Evolutionary conservation across 257 asterid genomes (phyloP).

Genomic region (Knoxia roxburghii): DNA sequence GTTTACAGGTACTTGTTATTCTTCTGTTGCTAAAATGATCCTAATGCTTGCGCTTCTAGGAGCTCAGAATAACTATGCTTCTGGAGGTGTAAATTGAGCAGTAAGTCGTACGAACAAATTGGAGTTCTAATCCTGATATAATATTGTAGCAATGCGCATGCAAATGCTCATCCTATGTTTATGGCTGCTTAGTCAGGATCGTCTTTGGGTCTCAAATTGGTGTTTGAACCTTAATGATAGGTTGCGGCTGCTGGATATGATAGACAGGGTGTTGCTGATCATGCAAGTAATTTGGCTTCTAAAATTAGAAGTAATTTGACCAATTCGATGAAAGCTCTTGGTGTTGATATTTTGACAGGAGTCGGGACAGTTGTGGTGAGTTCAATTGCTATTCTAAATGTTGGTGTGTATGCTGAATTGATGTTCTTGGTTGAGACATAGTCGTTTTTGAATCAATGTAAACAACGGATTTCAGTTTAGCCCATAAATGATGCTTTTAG

Average conservation of each 20-base stretch:
- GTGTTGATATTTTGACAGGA: slow-evolving; percentile 95
- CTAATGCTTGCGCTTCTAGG: no score
- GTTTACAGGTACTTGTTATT: slow-evolving; percentile 58
- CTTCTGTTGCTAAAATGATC: neutral
- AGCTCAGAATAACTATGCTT: no score
- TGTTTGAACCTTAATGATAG: slow-evolving; percentile 34
- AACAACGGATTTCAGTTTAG: neutral
- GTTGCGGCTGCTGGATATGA: slow-evolving; percentile 91
- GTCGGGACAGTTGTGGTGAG: slow-evolving; percentile 78
- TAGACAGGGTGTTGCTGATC: slow-evolving; percentile 91
- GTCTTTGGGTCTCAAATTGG: slow-evolving; percentile 9
- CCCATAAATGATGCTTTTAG: neutral
- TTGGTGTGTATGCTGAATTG: neutral
- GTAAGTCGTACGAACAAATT: neutral
- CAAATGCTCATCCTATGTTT: neutral
- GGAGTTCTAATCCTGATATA: neutral
- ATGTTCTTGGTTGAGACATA: neutral
- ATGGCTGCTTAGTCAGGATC: neutral
- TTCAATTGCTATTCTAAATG: neutral
- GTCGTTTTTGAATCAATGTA: neutral
- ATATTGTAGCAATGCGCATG: neutral
- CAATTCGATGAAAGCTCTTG: slow-evolving; percentile 84
- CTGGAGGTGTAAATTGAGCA: neutral
- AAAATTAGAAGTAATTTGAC: slow-evolving; percentile 85
- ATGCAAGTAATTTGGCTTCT: slow-evolving; percentile 84